Evolutionary conservation across 2,329 filamentous ascomycete species (phyloP).

Genomic region (Colletotrichum zoysiae): DNA sequence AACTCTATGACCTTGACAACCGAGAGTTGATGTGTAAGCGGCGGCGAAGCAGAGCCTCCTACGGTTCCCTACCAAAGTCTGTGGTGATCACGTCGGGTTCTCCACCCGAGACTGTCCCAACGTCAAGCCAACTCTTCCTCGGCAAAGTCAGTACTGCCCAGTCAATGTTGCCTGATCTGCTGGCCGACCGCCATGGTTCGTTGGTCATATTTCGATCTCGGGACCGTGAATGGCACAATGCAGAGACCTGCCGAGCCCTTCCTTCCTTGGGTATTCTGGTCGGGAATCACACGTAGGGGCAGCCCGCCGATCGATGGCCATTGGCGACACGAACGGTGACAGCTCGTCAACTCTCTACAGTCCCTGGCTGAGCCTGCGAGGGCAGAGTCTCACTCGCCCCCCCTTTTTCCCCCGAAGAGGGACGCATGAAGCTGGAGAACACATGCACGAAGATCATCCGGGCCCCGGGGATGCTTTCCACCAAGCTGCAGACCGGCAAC

Average conservation of each 20-base stretch:
- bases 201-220: background rate
- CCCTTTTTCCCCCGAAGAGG: background rate
- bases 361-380: constrained; percentile 5
- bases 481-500: constrained; percentile 7
- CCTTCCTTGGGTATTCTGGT: background rate
- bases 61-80: background rate
- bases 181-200: background rate
- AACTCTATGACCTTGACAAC: background rate
- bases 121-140: constrained; percentile 17
- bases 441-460: constrained; percentile 36
- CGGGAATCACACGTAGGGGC: background rate
- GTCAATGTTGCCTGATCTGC: background rate
- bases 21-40: constrained; percentile 7
- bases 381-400: constrained; percentile 17
- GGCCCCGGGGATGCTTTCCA: constrained; percentile 26
- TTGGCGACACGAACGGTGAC: constrained; percentile 4
- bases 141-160: background rate
- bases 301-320: constrained; percentile 9
- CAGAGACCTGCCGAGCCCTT: background rate
- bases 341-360: background rate
- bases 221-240: background rate
- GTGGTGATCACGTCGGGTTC: constrained; percentile 18
- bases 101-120: constrained; percentile 37
- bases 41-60: constrained; percentile 34
- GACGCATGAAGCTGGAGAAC: constrained; percentile 35